Percentiles rank a stretch among this genome's conserved stretches.
Conservation (phyloP, 129 eudicot species). For the Sambucus nigra region DNA sequence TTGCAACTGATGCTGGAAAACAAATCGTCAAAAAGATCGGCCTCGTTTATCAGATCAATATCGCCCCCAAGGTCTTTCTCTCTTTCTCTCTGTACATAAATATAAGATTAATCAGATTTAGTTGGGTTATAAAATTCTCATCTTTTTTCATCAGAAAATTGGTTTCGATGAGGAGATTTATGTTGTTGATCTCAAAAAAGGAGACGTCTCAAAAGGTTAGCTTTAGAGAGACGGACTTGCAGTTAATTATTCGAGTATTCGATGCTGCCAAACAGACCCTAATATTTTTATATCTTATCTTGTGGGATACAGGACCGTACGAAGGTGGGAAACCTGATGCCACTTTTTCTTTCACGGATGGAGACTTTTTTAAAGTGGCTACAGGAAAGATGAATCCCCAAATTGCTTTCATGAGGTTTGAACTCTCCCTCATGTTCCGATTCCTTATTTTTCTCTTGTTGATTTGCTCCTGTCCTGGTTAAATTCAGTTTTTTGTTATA, state of each 20-base stretch:
- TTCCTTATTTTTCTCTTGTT: neutral
- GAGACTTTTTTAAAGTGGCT: conserved; percentile 66
- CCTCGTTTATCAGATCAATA: conserved; percentile 77
- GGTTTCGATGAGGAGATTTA: conserved; percentile 80
- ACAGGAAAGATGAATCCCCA: conserved; percentile 96
- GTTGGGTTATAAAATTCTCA: neutral
- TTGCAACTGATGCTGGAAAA: conserved; percentile 77
- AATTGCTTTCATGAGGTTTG: conserved; percentile 90
- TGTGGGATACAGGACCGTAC: conserved; percentile 56
- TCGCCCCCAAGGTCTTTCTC: conserved; percentile 84
- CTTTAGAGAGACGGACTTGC: too few species aligned
- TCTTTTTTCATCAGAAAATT: conserved; percentile 52
- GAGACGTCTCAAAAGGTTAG: conserved; percentile 92
- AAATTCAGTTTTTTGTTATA: too few species aligned
- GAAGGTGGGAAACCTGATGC: conserved; percentile 98
- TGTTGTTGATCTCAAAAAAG: conserved; percentile 92
- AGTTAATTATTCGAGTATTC: too few species aligned
- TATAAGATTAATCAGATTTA: neutral
- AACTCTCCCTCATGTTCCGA: neutral
- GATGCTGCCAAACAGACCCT: too few species aligned
- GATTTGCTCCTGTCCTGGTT: too few species aligned
- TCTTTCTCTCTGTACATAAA: neutral
- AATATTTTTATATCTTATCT: too few species aligned
- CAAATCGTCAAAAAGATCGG: conserved; percentile 57
- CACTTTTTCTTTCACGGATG: conserved; percentile 85